Percentiles rank a stretch among this genome's conserved stretches.
Conservation (phyloP, 2,329 filamentous ascomycete species). For the Paecilomyces fulvus region DNA sequence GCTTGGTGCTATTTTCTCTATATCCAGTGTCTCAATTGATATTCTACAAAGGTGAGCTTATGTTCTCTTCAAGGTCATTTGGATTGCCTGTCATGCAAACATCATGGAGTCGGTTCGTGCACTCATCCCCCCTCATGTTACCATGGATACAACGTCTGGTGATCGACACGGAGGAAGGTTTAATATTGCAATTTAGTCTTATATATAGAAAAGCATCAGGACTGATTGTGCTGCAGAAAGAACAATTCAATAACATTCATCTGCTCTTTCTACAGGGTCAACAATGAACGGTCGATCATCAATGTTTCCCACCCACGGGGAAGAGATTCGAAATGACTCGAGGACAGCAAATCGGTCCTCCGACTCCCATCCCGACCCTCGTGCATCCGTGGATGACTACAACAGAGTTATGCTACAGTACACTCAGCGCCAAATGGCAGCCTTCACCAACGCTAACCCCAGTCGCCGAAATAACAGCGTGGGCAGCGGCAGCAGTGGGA, state of each 20-base stretch:
- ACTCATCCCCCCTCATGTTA: neutral
- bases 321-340: neutral
- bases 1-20: neutral
- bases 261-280: neutral
- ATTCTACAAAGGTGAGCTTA: neutral
- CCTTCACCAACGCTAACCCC: slow-evolving; percentile 20
- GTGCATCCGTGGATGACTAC: slow-evolving; percentile 27
- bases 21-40: neutral
- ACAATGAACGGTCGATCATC: neutral
- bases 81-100: neutral
- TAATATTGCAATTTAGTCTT: neutral
- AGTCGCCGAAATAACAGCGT: slow-evolving; percentile 7
- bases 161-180: neutral
- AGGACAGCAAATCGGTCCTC: neutral
- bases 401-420: slow-evolving; percentile 31
- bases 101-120: neutral
- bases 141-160: neutral
- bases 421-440: slow-evolving; percentile 28
- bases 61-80: neutral
- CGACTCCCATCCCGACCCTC: slow-evolving; percentile 1
- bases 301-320: neutral
- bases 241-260: neutral
- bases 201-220: neutral
- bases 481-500: slow-evolving; percentile 20
- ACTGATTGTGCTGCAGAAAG: neutral